Conservation (phyloP, 2,329 filamentous ascomycete genomes). For the Aspergillus melleus region DNA sequence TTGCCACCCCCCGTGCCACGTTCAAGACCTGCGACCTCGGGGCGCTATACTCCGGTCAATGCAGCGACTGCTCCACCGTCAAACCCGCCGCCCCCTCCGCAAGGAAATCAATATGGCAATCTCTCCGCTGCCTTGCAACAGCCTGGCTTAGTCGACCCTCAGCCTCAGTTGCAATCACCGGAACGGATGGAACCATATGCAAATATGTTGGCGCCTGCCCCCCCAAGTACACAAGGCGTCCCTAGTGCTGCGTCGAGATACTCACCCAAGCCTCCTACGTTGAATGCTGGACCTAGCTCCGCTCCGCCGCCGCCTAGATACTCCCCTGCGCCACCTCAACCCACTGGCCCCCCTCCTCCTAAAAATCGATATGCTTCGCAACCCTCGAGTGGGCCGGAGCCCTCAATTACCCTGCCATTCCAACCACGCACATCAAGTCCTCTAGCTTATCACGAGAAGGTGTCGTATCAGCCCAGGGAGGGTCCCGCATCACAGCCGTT, state of each 20-base stretch:
- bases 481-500: slow-evolving; percentile 22
- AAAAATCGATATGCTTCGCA: slow-evolving; percentile 44
- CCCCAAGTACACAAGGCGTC: slow-evolving; percentile 29
- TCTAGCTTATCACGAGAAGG: slow-evolving; percentile 53
- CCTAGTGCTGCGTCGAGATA: slow-evolving; percentile 39
- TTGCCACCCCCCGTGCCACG: slow-evolving; percentile 50
- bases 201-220: slow-evolving; percentile 27
- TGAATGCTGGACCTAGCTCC: slow-evolving; percentile 35
- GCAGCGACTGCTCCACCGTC: slow-evolving; percentile 19
- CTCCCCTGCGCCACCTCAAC: slow-evolving; percentile 46
- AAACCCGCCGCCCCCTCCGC: slow-evolving; percentile 13
- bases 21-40: slow-evolving; percentile 56
- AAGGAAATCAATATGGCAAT: slow-evolving; percentile 18
- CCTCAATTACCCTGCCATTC: slow-evolving; percentile 49
- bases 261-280: slow-evolving; percentile 41
- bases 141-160: slow-evolving; percentile 16
- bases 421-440: slow-evolving; percentile 66
- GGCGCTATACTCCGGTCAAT: slow-evolving; percentile 42
- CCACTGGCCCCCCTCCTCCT: slow-evolving; percentile 24
- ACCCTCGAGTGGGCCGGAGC: slow-evolving; percentile 29
- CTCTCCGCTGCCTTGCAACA: slow-evolving; percentile 22
- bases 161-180: slow-evolving; percentile 31
- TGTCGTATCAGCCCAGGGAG: slow-evolving; percentile 32
- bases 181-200: slow-evolving; percentile 35
- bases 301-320: slow-evolving; percentile 42